Conservation (phyloP, 139 green algal species). For the Gonium pectorale region DNA sequence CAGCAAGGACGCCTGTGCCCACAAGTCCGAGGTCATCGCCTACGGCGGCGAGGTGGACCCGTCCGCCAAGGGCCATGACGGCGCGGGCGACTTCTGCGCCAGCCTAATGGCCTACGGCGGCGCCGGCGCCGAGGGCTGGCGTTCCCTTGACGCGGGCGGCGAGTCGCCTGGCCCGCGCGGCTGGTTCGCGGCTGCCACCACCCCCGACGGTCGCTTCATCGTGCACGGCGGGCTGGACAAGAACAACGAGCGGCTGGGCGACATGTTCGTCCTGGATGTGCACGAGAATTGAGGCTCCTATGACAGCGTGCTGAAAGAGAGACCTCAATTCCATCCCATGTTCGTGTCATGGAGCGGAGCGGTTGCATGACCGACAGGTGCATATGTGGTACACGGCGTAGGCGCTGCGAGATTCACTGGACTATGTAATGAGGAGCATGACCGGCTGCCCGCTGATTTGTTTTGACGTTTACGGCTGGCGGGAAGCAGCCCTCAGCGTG, state of each 20-base stretch:
- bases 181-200: slow-evolving; percentile 57
- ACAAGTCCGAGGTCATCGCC: slow-evolving; percentile 45
- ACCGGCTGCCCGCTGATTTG: too few relatives aligned
- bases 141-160: slow-evolving; percentile 20
- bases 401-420: too few relatives aligned
- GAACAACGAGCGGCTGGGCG: slow-evolving; percentile 57
- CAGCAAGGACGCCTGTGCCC: slow-evolving; percentile 14
- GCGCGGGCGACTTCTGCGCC: slow-evolving; percentile 62
- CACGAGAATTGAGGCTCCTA: slow-evolving; percentile 11
- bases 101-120: neutral
- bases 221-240: slow-evolving; percentile 63
- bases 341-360: too few relatives aligned
- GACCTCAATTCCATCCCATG: too few relatives aligned
- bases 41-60: slow-evolving; percentile 75
- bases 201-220: slow-evolving; percentile 36
- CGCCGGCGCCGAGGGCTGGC: slow-evolving; percentile 18
- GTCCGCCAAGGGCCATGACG: slow-evolving; percentile 61
- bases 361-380: too few relatives aligned
- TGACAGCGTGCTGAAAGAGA: too few relatives aligned
- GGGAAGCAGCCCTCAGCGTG: too few relatives aligned
- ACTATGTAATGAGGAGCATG: too few relatives aligned
- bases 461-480: too few relatives aligned
- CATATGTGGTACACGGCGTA: too few relatives aligned
- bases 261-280: slow-evolving; percentile 54
- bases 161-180: slow-evolving; percentile 51